Evolutionary conservation across 331 rosid species (phyloP).

Genomic region (Saraca asoca): DNA sequence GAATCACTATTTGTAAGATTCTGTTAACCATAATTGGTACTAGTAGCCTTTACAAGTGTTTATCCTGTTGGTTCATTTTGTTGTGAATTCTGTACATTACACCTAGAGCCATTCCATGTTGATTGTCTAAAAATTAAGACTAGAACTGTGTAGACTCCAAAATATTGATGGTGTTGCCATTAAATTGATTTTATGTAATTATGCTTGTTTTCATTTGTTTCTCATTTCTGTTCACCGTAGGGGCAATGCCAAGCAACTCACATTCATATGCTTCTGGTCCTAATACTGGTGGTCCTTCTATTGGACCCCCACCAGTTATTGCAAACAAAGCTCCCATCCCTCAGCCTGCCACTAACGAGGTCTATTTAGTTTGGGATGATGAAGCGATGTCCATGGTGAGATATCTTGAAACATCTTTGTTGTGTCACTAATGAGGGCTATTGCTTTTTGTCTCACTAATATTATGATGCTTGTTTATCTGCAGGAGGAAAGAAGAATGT

Average conservation of each 20-base stretch:
- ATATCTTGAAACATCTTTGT: constrained; percentile 9
- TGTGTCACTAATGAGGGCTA: constrained; percentile 20
- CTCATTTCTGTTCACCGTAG: constrained; percentile 40
- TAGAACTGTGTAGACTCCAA: not conserved
- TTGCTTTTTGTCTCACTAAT: constrained; percentile 22
- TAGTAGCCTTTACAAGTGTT: not conserved
- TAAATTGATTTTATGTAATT: constrained; percentile 8
- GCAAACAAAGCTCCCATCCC: constrained; percentile 78
- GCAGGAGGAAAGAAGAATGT: constrained; percentile 99
- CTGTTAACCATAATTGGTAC: too few species aligned
- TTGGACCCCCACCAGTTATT: constrained; percentile 98
- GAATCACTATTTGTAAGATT: too few species aligned
- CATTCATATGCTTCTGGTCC: constrained; percentile 99
- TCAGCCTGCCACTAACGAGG: constrained; percentile 90
- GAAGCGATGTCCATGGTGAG: constrained; percentile 99
- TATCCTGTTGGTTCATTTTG: not conserved
- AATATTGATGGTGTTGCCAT: not conserved
- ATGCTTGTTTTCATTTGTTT: constrained; percentile 26
- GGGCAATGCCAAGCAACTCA: constrained; percentile 59
- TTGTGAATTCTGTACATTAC: not conserved
- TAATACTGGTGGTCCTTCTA: constrained; percentile 95
- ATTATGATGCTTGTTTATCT: constrained; percentile 33
- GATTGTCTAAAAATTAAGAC: not conserved
- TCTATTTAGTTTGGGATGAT: constrained; percentile 97
- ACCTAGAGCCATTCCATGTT: not conserved